Evolutionary conservation across 805 yeast species (phyloP).

Genomic region (Saccharomycopsis sp.): DNA sequence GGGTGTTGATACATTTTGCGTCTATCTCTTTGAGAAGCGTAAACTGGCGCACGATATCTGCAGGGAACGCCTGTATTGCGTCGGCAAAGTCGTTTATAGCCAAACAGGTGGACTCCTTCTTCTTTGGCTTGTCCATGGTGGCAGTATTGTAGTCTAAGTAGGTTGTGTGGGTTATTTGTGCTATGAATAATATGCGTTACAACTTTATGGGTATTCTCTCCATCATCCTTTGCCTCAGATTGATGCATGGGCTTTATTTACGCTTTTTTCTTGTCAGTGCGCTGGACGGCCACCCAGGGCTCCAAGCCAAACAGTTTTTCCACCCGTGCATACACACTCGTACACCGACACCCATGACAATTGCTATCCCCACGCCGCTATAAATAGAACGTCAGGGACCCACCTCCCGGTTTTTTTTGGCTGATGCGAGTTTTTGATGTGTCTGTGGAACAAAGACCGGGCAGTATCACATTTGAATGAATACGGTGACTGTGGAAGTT

Average conservation of each 20-base stretch:
- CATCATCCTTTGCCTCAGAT: too few species aligned
- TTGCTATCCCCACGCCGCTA: background rate
- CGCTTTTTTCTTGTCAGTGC: too few species aligned
- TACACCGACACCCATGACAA: background rate
- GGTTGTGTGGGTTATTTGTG: background rate
- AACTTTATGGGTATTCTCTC: too few species aligned
- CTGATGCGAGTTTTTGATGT: background rate
- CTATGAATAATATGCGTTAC: too few species aligned
- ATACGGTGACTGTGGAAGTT: too few species aligned
- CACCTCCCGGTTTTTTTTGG: background rate
- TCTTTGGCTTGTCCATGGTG: background rate
- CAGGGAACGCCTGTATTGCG: slow-evolving; percentile 84
- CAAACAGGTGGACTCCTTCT: slow-evolving; percentile 10
- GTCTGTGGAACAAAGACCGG: background rate
- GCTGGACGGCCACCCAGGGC: background rate
- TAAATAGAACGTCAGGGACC: background rate
- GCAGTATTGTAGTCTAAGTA: background rate
- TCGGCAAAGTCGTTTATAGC: slow-evolving; percentile 78
- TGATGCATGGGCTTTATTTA: background rate
- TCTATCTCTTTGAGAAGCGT: slow-evolving; percentile 89
- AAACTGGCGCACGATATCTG: slow-evolving; percentile 74
- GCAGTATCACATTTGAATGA: too few species aligned
- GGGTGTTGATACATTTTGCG: slow-evolving; percentile 77
- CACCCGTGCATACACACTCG: background rate
- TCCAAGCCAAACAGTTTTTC: too few species aligned